phyloP scores from a whole-genome alignment of 257 asterid species.

The Asclepias syriaca region DNA sequence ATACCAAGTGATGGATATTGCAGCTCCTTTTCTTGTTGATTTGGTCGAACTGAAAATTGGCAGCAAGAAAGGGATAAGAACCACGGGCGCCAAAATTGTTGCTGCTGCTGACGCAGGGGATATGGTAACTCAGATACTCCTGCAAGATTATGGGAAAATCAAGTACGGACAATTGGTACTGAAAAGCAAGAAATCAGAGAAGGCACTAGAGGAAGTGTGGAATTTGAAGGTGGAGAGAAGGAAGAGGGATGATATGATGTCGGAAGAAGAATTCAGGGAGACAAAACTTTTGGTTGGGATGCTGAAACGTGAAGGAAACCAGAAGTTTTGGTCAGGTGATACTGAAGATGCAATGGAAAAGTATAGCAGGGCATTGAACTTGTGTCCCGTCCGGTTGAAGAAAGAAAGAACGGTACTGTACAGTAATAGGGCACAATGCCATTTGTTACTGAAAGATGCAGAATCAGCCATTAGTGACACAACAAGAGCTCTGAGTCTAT shows the following conservation, averaged over 20 bases:
- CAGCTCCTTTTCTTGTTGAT: conserved; percentile 25
- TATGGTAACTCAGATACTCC: conserved; percentile 15
- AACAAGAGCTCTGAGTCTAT: conserved; percentile 32
- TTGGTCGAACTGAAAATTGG: conserved; percentile 26
- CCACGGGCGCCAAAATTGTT: background rate
- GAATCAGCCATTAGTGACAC: conserved; percentile 29
- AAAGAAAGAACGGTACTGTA: conserved; percentile 31
- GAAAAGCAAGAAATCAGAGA: conserved; percentile 5
- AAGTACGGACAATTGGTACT: conserved; percentile 17
- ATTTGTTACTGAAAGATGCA: conserved; percentile 25
- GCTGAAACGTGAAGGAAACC: conserved; percentile 32
- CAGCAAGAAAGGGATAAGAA: conserved; percentile 5
- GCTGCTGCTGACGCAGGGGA: conserved; percentile 13
- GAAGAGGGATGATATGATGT: conserved; percentile 19
- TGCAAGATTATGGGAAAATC: conserved; percentile 22
- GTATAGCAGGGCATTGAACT: conserved; percentile 23
- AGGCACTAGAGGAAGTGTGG: conserved; percentile 24
- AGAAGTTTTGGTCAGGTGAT: conserved; percentile 23
- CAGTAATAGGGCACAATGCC: conserved; percentile 36
- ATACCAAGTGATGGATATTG: conserved; percentile 8
- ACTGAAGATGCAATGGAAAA: conserved; percentile 16
- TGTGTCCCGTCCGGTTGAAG: conserved; percentile 28
- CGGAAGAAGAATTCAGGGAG: conserved; percentile 20
- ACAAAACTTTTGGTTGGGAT: conserved; percentile 10
- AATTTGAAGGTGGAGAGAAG: conserved; percentile 25